phyloP scores from a whole-genome alignment of 1,139 yeast genomes.

The Geotrichum citri-aurantii region DNA sequence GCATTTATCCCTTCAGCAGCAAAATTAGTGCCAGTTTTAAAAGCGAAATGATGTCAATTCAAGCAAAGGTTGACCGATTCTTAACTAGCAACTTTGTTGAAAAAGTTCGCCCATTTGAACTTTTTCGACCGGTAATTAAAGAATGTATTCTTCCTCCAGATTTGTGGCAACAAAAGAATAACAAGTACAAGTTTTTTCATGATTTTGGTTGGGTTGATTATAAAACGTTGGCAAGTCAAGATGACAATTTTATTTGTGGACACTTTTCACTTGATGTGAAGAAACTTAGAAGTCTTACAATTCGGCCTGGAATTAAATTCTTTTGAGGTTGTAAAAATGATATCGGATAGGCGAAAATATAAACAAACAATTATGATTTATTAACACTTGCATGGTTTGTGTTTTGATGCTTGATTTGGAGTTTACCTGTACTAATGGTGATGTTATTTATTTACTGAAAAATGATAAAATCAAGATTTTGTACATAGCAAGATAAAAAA shows the following conservation, averaged over 20 bases:
- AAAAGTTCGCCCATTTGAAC: not conserved
- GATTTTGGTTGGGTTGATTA: not conserved
- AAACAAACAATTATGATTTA: too few relatives aligned
- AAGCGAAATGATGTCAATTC: not conserved
- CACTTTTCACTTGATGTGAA: not conserved
- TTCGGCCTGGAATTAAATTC: not conserved
- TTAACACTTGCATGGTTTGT: too few relatives aligned
- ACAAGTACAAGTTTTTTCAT: too few relatives aligned
- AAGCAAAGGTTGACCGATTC: not conserved
- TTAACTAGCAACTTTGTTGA: not conserved
- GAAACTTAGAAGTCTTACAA: not conserved
- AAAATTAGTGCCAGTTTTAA: too few relatives aligned
- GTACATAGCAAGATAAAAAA: too few relatives aligned
- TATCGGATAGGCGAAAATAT: too few relatives aligned
- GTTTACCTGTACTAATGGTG: too few relatives aligned
- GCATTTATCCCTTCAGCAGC: not conserved
- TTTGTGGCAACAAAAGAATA: not conserved
- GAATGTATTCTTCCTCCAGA: not conserved
- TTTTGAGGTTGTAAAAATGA: not conserved
- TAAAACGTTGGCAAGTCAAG: not conserved
- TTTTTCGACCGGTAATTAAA: not conserved
- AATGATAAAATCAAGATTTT: too few relatives aligned
- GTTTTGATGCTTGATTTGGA: too few relatives aligned
- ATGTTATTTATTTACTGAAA: too few relatives aligned
- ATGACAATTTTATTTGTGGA: not conserved